Base-by-base conservation (phyloP, 2,329 filamentous ascomycete genomes). In the Xylariaceae sp. region DNA sequence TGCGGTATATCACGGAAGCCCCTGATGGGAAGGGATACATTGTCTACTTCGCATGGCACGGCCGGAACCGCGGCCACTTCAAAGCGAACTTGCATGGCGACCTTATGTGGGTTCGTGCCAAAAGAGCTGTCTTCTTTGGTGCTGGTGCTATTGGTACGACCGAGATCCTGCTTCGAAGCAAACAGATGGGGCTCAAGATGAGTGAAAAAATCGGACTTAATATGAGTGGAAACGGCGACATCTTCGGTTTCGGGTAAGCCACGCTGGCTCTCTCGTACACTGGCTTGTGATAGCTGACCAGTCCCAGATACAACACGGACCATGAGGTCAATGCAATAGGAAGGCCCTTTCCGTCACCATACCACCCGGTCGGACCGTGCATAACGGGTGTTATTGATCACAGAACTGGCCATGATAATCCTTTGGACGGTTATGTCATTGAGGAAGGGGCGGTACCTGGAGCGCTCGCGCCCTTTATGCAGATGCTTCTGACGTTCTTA, bases 211-310 rank as follows among this genome's bases (percentile, higher is more conserved):
- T 86, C 9, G 82, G 82, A 5, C 72, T 74, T 49, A 75, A 76
- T 48, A 84, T 84, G 75, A 82, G 80, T 57, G 83, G 83, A 2
- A 87, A 87, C 57, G 83, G 83, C 2, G 83, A 86, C 55, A 81
- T 86, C 58, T 63, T 86, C 14, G 78, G 76, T 2, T 86, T 86
- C 63, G 82, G 78, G 71, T 78, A 64, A 62, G 70, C 59, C 32
- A 46, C 19, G 11, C 35, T 45, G 35, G 33, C 27, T 45, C 35
- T 9, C n/a, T 15, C 39, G 44, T 19, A 39, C 11, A 18, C 32
- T 22, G 35, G 32, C 30, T 10, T 15, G 12, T 35, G 5, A 3
- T 14, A 22, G 39, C 58, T 67, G 42, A 66, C 56, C 27, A 11
- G 39, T 5, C 12, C 3, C 45, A 76, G 78, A 3, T 85, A 85